Conservation (phyloP, 1,139 yeast genomes). For the Lodderomyces elongisporus region DNA sequence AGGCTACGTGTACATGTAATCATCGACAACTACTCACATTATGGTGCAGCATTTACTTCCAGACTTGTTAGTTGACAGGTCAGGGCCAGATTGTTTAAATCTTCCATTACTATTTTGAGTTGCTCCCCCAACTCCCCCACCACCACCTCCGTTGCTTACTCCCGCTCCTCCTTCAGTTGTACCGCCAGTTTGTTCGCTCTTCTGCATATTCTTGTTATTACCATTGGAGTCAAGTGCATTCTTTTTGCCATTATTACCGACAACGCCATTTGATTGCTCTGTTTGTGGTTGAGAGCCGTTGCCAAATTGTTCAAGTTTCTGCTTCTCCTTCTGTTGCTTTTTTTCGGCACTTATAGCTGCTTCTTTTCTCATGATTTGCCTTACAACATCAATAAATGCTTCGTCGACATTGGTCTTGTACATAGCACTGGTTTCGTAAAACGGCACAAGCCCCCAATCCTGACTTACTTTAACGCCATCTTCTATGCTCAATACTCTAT, state of each 20-base stretch:
- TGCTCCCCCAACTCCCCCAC: neutral
- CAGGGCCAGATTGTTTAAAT: neutral
- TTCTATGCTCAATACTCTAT: constrained; percentile 69
- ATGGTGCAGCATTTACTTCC: constrained; percentile 19
- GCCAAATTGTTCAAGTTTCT: constrained; percentile 10
- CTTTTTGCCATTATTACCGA: too few species aligned
- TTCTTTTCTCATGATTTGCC: constrained; percentile 81
- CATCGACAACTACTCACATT: too few species aligned
- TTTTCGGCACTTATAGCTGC: constrained; percentile 46
- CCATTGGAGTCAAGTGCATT: too few species aligned
- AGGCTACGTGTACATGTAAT: too few species aligned
- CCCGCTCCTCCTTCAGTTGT: too few species aligned
- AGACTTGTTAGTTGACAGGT: constrained; percentile 7
- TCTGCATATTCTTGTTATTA: too few species aligned
- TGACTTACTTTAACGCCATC: constrained; percentile 82
- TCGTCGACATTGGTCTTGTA: constrained; percentile 85
- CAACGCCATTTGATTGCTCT: too few species aligned
- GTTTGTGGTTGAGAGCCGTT: too few species aligned
- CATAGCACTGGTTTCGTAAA: constrained; percentile 93
- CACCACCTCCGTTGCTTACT: too few species aligned
- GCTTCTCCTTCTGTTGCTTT: constrained; percentile 31
- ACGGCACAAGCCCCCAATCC: constrained; percentile 84
- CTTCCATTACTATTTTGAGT: neutral
- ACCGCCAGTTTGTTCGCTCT: too few species aligned
- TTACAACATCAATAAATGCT: constrained; percentile 83